These are phyloP conservation scores for Tulasnella sp. DNA, from an alignment of 768 basidiomycete genomes.

Conservation along the genomic window DNA sequence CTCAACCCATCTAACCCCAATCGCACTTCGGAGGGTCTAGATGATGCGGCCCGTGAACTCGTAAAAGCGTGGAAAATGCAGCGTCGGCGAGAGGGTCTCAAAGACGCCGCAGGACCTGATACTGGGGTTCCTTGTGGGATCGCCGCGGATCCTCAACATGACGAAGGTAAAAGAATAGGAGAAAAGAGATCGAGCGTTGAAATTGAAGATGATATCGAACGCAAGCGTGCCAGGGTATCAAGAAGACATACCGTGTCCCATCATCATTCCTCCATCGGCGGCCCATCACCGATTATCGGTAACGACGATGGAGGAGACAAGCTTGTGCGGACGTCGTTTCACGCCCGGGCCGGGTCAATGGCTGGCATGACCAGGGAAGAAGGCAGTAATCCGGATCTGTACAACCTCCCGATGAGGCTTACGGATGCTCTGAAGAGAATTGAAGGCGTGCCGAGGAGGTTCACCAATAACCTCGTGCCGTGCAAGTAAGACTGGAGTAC, in stretches of 20 bases:
- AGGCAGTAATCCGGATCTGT: background rate
- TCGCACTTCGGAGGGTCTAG: background rate
- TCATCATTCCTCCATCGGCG: background rate
- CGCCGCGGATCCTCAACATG: background rate
- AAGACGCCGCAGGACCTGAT: conserved; percentile 7
- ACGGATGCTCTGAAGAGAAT: conserved; percentile 5
- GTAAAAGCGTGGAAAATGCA: conserved; percentile 9
- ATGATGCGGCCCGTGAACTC: conserved; percentile 5
- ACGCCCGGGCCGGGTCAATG: background rate
- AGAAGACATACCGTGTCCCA: background rate
- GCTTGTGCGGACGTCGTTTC: background rate
- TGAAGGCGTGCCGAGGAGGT: background rate
- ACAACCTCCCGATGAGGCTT: background rate
- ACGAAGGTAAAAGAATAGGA: background rate
- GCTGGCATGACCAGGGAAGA: background rate
- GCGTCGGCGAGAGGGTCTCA: conserved; percentile 2
- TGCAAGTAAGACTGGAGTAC: too few species aligned
- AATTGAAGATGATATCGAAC: conserved; percentile 3
- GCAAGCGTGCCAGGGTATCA: background rate
- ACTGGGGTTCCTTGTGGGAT: background rate
- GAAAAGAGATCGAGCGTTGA: background rate
- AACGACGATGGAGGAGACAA: background rate
- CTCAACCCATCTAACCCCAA: background rate
- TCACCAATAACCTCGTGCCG: too few species aligned
- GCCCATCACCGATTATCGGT: background rate